Percentiles rank a stretch among this genome's conserved stretches.
phyloP scores from a whole-genome alignment of 225 moss, liverwort and hornwort species.

The Polytrichum formosum region DNA sequence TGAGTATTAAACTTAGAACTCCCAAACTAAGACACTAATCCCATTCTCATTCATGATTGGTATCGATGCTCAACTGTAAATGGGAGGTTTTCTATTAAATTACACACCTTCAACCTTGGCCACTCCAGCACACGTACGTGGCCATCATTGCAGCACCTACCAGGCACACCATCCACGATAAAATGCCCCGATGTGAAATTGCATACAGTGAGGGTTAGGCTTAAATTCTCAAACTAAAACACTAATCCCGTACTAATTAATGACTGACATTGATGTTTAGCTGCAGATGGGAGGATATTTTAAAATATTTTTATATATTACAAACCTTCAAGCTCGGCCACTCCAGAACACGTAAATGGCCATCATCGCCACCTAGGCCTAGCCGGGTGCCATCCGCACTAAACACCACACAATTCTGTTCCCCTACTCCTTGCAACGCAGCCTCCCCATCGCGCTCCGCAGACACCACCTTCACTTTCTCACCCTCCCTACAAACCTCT shows the following conservation, averaged over 20 bases:
- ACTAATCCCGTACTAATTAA: too few relatives aligned
- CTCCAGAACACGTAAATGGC: slow-evolving; percentile 76
- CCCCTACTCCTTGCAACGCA: slow-evolving; percentile 65
- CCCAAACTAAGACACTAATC: too few relatives aligned
- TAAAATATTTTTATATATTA: neutral
- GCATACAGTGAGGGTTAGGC: too few relatives aligned
- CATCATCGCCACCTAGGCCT: slow-evolving; percentile 80
- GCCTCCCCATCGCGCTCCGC: slow-evolving; percentile 35
- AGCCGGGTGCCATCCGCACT: slow-evolving; percentile 67
- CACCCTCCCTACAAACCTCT: slow-evolving; percentile 44
- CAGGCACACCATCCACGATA: too few relatives aligned
- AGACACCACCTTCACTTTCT: slow-evolving; percentile 41
- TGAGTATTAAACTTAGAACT: too few relatives aligned
- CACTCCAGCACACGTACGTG: slow-evolving; percentile 80
- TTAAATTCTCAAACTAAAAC: too few relatives aligned
- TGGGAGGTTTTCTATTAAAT: too few relatives aligned
- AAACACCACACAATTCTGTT: slow-evolving; percentile 79
- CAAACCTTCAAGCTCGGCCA: slow-evolving; percentile 59
- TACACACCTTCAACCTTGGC: slow-evolving; percentile 28
- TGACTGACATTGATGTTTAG: too few relatives aligned
- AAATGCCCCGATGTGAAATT: too few relatives aligned
- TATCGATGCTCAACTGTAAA: too few relatives aligned
- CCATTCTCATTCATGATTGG: too few relatives aligned
- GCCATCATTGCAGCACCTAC: slow-evolving; percentile 14
- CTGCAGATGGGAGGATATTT: too few relatives aligned